Percentiles rank a stretch among this genome's conserved stretches.
phyloP scores from a whole-genome alignment of 1,284 basidiomycete species.

The Puccinia brachypodii region DNA sequence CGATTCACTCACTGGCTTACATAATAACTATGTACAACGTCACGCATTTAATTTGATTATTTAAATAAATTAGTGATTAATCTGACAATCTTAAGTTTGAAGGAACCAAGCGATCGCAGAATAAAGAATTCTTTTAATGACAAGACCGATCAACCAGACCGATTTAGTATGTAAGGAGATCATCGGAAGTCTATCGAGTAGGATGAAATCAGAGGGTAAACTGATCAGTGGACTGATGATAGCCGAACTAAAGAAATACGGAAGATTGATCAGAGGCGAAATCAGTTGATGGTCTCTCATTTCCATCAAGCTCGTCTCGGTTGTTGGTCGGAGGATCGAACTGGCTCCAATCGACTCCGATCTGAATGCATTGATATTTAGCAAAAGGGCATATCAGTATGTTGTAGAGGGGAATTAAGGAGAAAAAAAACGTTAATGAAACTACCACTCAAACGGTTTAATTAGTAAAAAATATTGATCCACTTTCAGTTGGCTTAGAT shows the following conservation, averaged over 20 bases:
- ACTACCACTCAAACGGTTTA: no score
- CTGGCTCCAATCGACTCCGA: neutral
- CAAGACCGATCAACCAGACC: neutral
- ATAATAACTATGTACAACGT: neutral
- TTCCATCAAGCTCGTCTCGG: no score
- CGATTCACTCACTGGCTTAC: no score
- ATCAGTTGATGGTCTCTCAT: neutral
- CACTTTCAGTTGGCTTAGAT: neutral
- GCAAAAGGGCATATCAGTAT: no score
- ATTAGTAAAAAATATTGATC: constrained; percentile 9
- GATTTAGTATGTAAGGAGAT: neutral
- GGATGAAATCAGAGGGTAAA: constrained; percentile 6
- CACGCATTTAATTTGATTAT: neutral
- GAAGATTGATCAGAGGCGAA: neutral
- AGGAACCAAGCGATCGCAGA: constrained; percentile 5
- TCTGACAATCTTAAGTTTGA: neutral
- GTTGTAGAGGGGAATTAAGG: no score
- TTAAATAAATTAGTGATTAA: neutral
- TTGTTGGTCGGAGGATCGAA: neutral
- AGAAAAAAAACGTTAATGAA: no score
- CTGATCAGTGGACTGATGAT: no score
- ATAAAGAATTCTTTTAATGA: neutral
- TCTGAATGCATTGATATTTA: no score
- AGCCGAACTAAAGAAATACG: neutral
- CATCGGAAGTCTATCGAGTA: neutral